Conservation (phyloP, 805 yeast genomes). For the Barnettozyma pratensis region DNA sequence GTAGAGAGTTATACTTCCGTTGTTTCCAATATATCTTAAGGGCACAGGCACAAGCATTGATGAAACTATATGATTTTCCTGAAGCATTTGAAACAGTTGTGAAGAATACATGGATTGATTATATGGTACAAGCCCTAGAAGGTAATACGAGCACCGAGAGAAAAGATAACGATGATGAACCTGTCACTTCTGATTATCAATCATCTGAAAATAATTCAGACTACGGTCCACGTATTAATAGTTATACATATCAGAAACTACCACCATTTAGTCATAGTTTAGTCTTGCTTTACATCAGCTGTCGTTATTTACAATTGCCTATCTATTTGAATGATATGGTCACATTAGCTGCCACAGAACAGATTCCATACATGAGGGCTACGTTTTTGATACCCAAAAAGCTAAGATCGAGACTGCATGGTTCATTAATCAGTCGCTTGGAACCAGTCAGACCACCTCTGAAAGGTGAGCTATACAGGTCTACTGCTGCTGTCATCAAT, state of each 20-base stretch:
- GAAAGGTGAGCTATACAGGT: conserved; percentile 31
- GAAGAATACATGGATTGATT: conserved; percentile 33
- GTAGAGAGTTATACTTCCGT: conserved; percentile 37
- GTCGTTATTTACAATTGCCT: conserved; percentile 44
- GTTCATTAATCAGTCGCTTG: conserved; percentile 30
- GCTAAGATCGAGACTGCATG: conserved; percentile 34
- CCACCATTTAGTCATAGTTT: conserved; percentile 16
- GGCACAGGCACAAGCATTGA: conserved; percentile 40
- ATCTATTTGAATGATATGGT: conserved; percentile 45
- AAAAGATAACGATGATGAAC: conserved; percentile 2
- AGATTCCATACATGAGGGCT: conserved; percentile 45
- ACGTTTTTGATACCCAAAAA: conserved; percentile 34
- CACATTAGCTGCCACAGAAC: conserved; percentile 34
- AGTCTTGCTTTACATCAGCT: conserved; percentile 45
- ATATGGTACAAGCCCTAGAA: conserved; percentile 11
- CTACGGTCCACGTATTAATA: not conserved
- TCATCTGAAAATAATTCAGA: no score
- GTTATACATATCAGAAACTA: conserved; percentile 7
- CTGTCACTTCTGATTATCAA: conserved; percentile 9
- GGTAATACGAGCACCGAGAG: not conserved
- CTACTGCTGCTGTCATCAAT: conserved; percentile 19
- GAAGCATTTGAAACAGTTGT: conserved; percentile 27
- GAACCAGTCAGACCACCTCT: conserved; percentile 36
- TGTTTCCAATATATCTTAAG: conserved; percentile 48
- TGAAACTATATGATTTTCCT: conserved; percentile 29